Percentiles rank a stretch among this genome's conserved stretches.
Conservation (phyloP, 1,284 basidiomycete genomes). For the Pseudozyma sp. region DNA sequence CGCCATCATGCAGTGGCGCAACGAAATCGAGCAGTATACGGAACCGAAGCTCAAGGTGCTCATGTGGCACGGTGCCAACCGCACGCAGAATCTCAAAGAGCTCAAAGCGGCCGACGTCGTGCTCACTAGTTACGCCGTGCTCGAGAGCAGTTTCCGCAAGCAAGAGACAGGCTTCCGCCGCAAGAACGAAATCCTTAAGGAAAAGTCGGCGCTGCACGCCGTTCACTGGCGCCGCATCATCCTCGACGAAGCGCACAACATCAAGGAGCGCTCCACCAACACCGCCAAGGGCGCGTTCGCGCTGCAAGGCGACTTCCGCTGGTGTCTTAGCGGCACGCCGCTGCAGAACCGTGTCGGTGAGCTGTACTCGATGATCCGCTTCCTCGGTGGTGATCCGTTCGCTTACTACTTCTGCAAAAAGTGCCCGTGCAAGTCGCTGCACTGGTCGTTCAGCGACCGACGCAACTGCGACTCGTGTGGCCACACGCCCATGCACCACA, state of each 20-base stretch:
- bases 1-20: conserved; percentile 98
- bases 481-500: conserved; percentile 93
- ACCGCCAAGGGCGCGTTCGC: conserved; percentile 97
- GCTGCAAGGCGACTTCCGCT: conserved; percentile 81
- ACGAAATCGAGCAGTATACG: conserved; percentile 81
- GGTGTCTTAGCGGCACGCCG: conserved; percentile 99
- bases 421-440: conserved; percentile 87
- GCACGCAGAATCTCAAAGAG: conserved; percentile 75
- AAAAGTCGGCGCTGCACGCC: conserved; percentile 85
- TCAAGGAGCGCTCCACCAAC: conserved; percentile 85
- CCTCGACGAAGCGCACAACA: conserved; percentile 98
- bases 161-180: conserved; percentile 91
- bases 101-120: conserved; percentile 88
- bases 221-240: conserved; percentile 85
- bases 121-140: conserved; percentile 74
- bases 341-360: conserved; percentile 86
- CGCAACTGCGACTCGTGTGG: conserved; percentile 88
- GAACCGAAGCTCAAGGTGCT: conserved; percentile 74
- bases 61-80: conserved; percentile 86
- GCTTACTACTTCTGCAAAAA: conserved; percentile 75
- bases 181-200: conserved; percentile 85
- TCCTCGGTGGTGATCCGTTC: conserved; percentile 60
- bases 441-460: conserved; percentile 89
- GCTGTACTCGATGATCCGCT: conserved; percentile 87
- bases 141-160: conserved; percentile 92